These are phyloP conservation scores for Hyaloperonospora brassicae DNA, from an alignment of 352 stramenopile species.

Conservation along the genomic window DNA sequence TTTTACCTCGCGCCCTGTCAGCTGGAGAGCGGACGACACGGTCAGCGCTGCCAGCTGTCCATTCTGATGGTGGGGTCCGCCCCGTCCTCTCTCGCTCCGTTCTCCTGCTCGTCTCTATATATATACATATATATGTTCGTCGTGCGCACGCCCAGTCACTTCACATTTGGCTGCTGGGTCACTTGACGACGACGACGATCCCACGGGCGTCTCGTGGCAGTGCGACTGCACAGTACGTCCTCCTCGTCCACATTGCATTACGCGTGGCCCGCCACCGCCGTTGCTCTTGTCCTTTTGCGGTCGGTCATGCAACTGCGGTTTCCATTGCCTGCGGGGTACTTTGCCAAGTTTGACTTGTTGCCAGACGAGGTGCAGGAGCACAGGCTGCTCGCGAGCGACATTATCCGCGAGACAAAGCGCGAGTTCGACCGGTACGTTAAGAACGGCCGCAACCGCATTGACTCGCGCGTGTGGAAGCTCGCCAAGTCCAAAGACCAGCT, in stretches of 20 bases:
- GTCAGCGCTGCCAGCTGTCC: conserved; percentile 20
- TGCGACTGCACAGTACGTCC: neutral
- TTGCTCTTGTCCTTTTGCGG: no score
- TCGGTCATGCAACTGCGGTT: conserved; percentile 62
- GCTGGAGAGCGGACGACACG: conserved; percentile 8
- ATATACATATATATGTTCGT: neutral
- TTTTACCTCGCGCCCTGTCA: conserved; percentile 16
- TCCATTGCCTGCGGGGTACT: conserved; percentile 56
- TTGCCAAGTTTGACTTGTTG: conserved; percentile 63
- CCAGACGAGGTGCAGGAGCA: conserved; percentile 45
- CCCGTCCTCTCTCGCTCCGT: conserved; percentile 19
- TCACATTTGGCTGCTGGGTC: conserved; percentile 22
- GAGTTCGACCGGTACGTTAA: conserved; percentile 51
- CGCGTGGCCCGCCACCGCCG: no score
- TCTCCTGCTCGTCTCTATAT: neutral
- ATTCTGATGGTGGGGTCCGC: conserved; percentile 15
- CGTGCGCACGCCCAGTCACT: conserved; percentile 14
- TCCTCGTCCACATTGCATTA: no score
- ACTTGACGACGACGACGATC: neutral
- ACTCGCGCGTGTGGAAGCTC: conserved; percentile 58
- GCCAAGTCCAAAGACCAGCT: conserved; percentile 59
- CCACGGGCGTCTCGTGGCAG: neutral
- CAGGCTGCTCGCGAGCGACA: conserved; percentile 46
- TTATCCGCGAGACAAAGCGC: conserved; percentile 53
- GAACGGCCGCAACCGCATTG: conserved; percentile 46